These are phyloP conservation scores for Ulota crispa DNA, from an alignment of 225 moss, liverwort and hornwort genomes.

Conservation along the genomic window DNA sequence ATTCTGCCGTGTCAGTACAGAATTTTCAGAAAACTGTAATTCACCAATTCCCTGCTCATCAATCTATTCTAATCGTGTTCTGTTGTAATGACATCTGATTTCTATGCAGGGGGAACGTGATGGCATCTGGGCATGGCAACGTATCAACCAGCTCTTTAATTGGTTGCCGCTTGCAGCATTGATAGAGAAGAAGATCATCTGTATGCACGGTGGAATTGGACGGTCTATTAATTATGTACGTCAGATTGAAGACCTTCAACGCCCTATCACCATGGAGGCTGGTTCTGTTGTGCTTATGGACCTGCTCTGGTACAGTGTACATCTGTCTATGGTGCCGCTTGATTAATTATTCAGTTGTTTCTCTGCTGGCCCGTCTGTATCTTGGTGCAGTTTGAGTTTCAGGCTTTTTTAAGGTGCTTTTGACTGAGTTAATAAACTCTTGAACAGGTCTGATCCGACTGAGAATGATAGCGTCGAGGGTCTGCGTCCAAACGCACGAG, in stretches of 20 bases:
- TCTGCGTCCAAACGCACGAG: conserved; percentile 91
- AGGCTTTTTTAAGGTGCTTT: neutral
- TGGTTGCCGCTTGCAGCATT: conserved; percentile 95
- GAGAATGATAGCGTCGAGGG: conserved; percentile 99
- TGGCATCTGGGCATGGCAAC: conserved; percentile 98
- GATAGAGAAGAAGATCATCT: conserved; percentile 97
- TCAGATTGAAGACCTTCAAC: conserved; percentile 92
- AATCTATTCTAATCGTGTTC: neutral
- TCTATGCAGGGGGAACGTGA: conserved; percentile 82
- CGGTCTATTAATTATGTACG: conserved; percentile 89
- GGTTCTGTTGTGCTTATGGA: conserved; percentile 99
- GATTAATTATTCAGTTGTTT: neutral
- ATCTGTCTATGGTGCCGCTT: conserved; percentile 10
- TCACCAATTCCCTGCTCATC: neutral
- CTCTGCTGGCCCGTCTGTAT: neutral
- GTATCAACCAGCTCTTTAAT: conserved; percentile 92
- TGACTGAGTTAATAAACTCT: conserved; percentile 19
- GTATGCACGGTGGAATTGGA: conserved; percentile 99
- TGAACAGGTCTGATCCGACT: conserved; percentile 93
- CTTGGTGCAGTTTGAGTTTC: neutral
- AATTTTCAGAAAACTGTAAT: neutral
- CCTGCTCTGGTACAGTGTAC: conserved; percentile 70
- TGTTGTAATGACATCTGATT: conserved; percentile 20
- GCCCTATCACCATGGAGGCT: conserved; percentile 97
- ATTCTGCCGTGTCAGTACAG: neutral